These are phyloP conservation scores for Heterobasidion parviporum DNA, from an alignment of 1,284 basidiomycete species.

Conservation along the genomic window DNA sequence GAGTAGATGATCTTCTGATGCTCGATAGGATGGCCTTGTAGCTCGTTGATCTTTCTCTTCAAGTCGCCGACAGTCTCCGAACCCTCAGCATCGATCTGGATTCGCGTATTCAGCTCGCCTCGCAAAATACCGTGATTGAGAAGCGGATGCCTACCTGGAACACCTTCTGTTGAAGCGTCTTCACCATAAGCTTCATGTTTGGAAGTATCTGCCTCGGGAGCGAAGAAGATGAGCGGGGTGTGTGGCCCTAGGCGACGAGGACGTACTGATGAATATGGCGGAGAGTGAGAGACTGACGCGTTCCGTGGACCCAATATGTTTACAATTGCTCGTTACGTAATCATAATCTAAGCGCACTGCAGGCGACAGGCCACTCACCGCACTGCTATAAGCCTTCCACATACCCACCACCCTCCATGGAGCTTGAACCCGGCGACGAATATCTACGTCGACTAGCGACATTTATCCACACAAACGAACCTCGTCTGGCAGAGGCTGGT, in stretches of 20 bases:
- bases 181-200: conserved; percentile 87
- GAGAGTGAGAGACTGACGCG: conserved; percentile 7
- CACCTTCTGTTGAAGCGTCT: conserved; percentile 88
- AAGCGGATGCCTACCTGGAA: conserved; percentile 43
- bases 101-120: conserved; percentile 4
- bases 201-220: too few relatives aligned
- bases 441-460: conserved; percentile 60
- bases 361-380: neutral
- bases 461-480: conserved; percentile 66
- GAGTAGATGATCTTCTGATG: conserved; percentile 95
- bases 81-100: conserved; percentile 75
- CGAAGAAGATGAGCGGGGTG: too few relatives aligned
- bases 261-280: conserved; percentile 14
- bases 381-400: neutral
- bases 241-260: conserved; percentile 10
- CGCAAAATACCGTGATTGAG: neutral
- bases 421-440: conserved; percentile 61
- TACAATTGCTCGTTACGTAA: conserved; percentile 1
- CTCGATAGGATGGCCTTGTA: conserved; percentile 69
- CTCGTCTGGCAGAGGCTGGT: conserved; percentile 56
- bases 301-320: conserved; percentile 1
- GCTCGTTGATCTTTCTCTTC: conserved; percentile 80
- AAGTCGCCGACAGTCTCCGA: conserved; percentile 71
- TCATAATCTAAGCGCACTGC: neutral
- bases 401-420: conserved; percentile 31